These are phyloP conservation scores for Orbilia blumenaviensis DNA, from an alignment of 2,329 filamentous ascomycete species.

Conservation along the genomic window DNA sequence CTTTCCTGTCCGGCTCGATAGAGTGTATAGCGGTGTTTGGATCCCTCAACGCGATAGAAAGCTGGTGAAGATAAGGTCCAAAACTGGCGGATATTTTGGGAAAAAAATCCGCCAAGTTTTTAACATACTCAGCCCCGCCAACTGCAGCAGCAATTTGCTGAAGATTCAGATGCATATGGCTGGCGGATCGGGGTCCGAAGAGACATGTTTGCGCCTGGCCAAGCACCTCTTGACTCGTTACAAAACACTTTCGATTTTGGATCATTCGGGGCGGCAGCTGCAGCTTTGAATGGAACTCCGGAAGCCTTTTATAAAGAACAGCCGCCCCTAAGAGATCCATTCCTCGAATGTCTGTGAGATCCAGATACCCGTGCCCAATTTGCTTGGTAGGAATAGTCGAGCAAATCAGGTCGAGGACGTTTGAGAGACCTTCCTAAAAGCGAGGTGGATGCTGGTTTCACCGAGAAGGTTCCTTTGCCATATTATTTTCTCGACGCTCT, in stretches of 20 bases:
- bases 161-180: neutral
- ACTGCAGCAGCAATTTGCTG: neutral
- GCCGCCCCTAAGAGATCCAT: neutral
- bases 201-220: no score
- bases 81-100: neutral
- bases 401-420: neutral
- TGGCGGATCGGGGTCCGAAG: neutral
- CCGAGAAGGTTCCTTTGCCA: neutral
- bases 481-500: neutral
- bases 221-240: neutral
- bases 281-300: neutral
- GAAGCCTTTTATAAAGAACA: neutral
- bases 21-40: no score
- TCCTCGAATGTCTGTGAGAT: neutral
- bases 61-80: no score
- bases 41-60: no score
- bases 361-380: neutral
- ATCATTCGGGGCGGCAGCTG: neutral
- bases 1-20: neutral
- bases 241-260: neutral
- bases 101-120: neutral
- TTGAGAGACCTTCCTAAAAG: neutral
- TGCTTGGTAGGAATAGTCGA: neutral
- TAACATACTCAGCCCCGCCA: neutral
- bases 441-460: neutral